Evolutionary conservation across 345 rosid species (phyloP), one percentile per base, ranked within the genome.

Genomic region (Eucalyptus grandis): DNA sequence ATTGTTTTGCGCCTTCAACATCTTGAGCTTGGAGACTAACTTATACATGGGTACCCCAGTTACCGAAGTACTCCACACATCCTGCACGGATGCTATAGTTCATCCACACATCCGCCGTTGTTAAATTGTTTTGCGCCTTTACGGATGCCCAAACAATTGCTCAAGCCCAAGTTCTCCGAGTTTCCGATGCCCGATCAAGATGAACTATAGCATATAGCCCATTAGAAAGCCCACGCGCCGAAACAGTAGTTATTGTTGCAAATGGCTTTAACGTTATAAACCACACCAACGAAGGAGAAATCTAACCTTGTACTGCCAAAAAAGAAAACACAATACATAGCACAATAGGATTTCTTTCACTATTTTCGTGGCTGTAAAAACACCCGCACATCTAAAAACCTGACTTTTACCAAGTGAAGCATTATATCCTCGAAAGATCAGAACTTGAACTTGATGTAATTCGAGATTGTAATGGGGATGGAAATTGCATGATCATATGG

Each of bases 401-500:
- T 7, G 11, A 65, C 40, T 3, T 15, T n/a, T n/a, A 1, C 77
- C 11, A 2, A 6, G 10, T 0, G 3, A 65, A 65, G 40, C 19
- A n/a, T n/a, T n/a, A 65, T 15, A n/a, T n/a, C 40, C 17, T 65
- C 0, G 0, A 2, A n/a, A 14, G 10, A 65, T n/a, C 37, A 8
- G 1, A 7, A 65, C 21, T 31, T 15, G 0, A 10, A n/a, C 40
- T 65, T 2, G 11, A n/a, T 65, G 14, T 4, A 2, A 65, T 65
- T 1, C 21, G 2, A 65, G 40, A n/a, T 14, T 65, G 21, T 0
- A 8, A 34, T 65, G 21, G 40, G 17, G 3, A 31, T n/a, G 0
- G 40, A 15, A 31, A 65, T n/a, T 7, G 21, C 3, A n/a, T 14
- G 1, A n/a, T n/a, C 3, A 15, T 9, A 56, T 15, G 21, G 10